Evolutionary conservation across 2,329 filamentous ascomycete species (phyloP).

Genomic region (Clonostachys chloroleuca): DNA sequence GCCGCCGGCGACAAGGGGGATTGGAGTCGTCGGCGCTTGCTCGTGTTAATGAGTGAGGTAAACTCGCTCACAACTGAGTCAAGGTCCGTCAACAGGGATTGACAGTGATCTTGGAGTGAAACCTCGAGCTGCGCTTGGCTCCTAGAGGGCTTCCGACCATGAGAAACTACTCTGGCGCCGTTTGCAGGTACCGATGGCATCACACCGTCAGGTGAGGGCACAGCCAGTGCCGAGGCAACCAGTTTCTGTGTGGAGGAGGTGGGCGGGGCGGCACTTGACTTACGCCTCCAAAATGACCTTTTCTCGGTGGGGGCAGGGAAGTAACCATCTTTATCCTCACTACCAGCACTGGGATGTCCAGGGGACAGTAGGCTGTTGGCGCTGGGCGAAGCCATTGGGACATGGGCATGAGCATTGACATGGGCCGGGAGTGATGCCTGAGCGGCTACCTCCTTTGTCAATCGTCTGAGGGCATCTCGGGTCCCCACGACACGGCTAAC

Average conservation of each 20-base stretch:
- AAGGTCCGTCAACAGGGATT: slow-evolving; percentile 77
- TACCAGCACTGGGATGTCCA: slow-evolving; percentile 30
- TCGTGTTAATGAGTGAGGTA: slow-evolving; percentile 69
- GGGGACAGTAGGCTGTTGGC: slow-evolving; percentile 30
- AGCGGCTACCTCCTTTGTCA: slow-evolving; percentile 80
- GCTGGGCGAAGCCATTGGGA: slow-evolving; percentile 1
- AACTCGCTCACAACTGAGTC: slow-evolving; percentile 84
- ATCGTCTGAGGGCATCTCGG: slow-evolving; percentile 78
- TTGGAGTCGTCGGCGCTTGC: slow-evolving; percentile 68
- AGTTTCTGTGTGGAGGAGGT: slow-evolving; percentile 32
- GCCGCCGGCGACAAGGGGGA: slow-evolving; percentile 41
- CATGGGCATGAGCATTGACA: too few species aligned
- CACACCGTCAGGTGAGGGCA: slow-evolving; percentile 33
- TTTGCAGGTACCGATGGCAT: slow-evolving; percentile 21
- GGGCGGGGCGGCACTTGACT: slow-evolving; percentile 54
- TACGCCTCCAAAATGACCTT: slow-evolving; percentile 88
- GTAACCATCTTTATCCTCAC: slow-evolving; percentile 53
- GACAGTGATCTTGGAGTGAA: slow-evolving; percentile 75
- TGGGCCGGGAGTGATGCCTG: slow-evolving; percentile 6
- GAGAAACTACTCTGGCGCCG: slow-evolving; percentile 21
- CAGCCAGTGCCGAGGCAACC: slow-evolving; percentile 30
- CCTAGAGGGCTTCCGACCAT: slow-evolving; percentile 19
- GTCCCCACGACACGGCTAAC: slow-evolving; percentile 85
- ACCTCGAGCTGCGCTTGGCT: slow-evolving; percentile 31
- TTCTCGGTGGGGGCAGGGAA: slow-evolving; percentile 49